Percentiles rank a stretch among this genome's conserved stretches.
phyloP scores from a whole-genome alignment of 2,329 filamentous ascomycete genomes.

The Lizonia empirigonia region DNA sequence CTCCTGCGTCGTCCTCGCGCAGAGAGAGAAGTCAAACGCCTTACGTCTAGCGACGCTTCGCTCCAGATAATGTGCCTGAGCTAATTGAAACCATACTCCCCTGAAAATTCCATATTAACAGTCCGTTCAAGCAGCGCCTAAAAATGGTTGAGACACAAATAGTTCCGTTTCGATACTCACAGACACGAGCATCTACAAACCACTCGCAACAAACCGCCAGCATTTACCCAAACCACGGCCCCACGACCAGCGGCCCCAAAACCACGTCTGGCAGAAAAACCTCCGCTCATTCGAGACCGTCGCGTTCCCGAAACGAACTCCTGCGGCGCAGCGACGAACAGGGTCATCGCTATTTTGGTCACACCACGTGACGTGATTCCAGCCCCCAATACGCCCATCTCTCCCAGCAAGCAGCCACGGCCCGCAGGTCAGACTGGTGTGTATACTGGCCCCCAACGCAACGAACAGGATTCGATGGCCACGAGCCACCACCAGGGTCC shows the following conservation, averaged over 20 bases:
- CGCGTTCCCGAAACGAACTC: slow-evolving; percentile 17
- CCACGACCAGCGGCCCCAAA: neutral
- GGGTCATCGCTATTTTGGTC: slow-evolving; percentile 13
- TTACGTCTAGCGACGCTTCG: no score
- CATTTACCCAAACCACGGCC: neutral
- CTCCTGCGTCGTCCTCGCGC: no score
- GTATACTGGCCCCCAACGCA: neutral
- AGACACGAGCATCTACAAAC: neutral
- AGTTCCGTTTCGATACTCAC: neutral
- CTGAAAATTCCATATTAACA: neutral
- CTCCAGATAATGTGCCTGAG: no score
- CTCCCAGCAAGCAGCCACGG: neutral
- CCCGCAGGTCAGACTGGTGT: neutral
- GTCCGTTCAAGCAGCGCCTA: neutral
- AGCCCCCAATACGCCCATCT: slow-evolving; percentile 3
- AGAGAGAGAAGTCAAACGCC: no score
- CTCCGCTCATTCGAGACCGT: slow-evolving; percentile 9
- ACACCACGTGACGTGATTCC: neutral
- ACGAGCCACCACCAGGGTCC: slow-evolving; percentile 17
- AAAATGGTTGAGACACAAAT: neutral
- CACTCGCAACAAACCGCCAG: neutral
- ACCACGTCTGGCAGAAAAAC: slow-evolving; percentile 31
- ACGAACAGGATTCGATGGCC: neutral
- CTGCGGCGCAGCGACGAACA: slow-evolving; percentile 26
- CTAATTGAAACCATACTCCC: no score